Conservation (phyloP, 139 green algal species). For the Pedinophyceae sp. region DNA sequence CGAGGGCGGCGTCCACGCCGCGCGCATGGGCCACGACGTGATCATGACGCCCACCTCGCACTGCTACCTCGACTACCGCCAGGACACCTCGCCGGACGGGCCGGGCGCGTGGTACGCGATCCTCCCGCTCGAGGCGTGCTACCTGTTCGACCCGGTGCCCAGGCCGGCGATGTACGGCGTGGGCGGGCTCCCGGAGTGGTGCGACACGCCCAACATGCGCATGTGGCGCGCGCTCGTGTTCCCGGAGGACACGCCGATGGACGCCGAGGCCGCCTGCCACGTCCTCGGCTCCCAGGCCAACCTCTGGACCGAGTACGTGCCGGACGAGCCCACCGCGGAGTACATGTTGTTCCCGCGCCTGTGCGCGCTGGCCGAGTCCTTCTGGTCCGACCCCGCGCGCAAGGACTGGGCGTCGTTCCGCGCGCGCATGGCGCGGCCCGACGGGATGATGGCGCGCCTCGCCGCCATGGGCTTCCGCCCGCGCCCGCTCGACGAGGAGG, state of each 20-base stretch:
- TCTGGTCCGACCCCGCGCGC: conserved; percentile 24
- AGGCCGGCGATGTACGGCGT: background rate
- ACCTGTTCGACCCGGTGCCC: conserved; percentile 37
- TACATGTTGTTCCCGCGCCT: conserved; percentile 52
- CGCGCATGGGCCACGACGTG: conserved; percentile 31
- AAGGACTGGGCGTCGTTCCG: conserved; percentile 12
- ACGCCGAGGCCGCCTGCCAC: conserved; percentile 8
- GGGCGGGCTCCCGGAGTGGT: background rate
- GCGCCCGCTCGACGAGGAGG: conserved; percentile 6
- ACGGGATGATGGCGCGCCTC: conserved; percentile 11
- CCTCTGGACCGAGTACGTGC: conserved; percentile 46
- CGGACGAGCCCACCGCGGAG: conserved; percentile 33
- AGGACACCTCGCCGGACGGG: conserved; percentile 24
- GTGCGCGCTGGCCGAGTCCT: conserved; percentile 29
- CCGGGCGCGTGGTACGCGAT: conserved; percentile 41
- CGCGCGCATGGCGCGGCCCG: conserved; percentile 6
- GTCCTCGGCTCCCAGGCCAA: conserved; percentile 34
- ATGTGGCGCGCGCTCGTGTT: conserved; percentile 4
- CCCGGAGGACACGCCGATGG: conserved; percentile 6
- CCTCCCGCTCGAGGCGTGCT: conserved; percentile 34
- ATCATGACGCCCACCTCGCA: conserved; percentile 48
- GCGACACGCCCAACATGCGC: background rate
- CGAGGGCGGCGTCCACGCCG: conserved; percentile 29
- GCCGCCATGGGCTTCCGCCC: conserved; percentile 13
- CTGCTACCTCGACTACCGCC: conserved; percentile 56